Evolutionary conservation across 345 rosid genomes (phyloP), one percentile per base, ranked within the genome.

Genomic region (Hevea brasiliensis): DNA sequence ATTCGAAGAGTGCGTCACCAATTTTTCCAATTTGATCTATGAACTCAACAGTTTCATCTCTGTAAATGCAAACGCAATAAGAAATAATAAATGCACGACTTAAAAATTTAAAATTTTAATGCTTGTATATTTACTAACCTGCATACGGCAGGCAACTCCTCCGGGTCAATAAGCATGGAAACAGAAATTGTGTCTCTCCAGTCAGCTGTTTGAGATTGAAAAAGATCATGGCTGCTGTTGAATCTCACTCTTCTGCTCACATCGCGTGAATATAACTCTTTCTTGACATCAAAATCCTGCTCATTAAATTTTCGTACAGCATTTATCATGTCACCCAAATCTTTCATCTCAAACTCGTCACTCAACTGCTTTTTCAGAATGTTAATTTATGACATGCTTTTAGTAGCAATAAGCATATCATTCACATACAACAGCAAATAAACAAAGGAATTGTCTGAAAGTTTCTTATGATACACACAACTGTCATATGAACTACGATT

Each of bases 121-220:
- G 37, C 37, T 32, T 32, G 37, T 32, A 32, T 32, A 32, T 32
- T 2, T 4, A 32, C 37, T n/a, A 32, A 72, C 81, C 70, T 53
- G 72, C 77, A 78, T 54, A 62, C 51, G 7, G 15, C n/a, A n/a
- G 81, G 77, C 65, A 78, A 40, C 7, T 73, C 70, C 1, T 27
- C 18, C 0, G 74, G 74, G 11, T 58, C 63, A 23, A 57, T 59
- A 29, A 71, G n/a, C 74, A 78, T 61, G 27, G 54, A 70, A 57
- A 75, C 75, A 12, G 68, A 42, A 23, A 78, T 27, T 8, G 77
- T 60, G 60, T 78, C 81, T 61, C 81, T 73, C 81, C 81, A 78
- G 3, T 74, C 65, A 55, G 74, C 81, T n/a, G 65, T 71, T 35
- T 12, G 18, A 15, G 73, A 65, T 26, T 68, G 53, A 17, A 68